Evolutionary conservation across 768 basidiomycete species (phyloP).

Genomic region (Pleurotus ostreatus): DNA sequence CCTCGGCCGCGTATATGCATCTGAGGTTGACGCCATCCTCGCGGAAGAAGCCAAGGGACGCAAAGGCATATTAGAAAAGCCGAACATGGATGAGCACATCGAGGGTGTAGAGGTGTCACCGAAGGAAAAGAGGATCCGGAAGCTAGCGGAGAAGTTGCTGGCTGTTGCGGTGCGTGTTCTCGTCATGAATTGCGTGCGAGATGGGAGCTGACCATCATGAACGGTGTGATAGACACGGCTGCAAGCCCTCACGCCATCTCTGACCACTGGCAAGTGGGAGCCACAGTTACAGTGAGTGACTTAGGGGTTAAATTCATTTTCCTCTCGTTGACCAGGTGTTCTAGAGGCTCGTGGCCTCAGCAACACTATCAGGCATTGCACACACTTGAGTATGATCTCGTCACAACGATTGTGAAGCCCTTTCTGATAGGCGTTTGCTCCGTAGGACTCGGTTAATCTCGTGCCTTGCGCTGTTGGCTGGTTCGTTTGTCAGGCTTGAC

Average conservation of each 20-base stretch:
- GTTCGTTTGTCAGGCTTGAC: slow-evolving; percentile 36
- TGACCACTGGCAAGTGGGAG: slow-evolving; percentile 35
- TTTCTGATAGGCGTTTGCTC: too few species aligned
- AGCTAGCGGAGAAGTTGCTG: slow-evolving; percentile 29
- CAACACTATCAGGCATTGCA: slow-evolving; percentile 31
- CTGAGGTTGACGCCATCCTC: slow-evolving; percentile 40
- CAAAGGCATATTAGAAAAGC: slow-evolving; percentile 24
- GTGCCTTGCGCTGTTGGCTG: slow-evolving; percentile 30
- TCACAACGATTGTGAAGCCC: too few species aligned
- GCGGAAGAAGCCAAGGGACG: slow-evolving; percentile 35
- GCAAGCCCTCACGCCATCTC: slow-evolving; percentile 30
- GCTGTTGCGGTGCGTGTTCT: slow-evolving; percentile 28
- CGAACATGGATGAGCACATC: slow-evolving; percentile 15
- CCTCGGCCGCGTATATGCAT: slow-evolving; percentile 32
- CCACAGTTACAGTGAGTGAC: slow-evolving; percentile 35
- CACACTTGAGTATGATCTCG: slow-evolving; percentile 24
- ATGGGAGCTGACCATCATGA: too few species aligned
- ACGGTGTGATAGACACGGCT: slow-evolving; percentile 27
- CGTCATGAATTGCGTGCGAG: too few species aligned
- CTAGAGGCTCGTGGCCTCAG: slow-evolving; percentile 39
- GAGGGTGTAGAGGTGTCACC: slow-evolving; percentile 23
- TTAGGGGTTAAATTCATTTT: too few species aligned
- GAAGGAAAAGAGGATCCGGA: slow-evolving; percentile 35
- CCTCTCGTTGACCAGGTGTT: too few species aligned
- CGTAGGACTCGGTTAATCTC: slow-evolving; percentile 26